Evolutionary conservation across 768 basidiomycete species (phyloP).

Genomic region (Pleurotus eryngii): DNA sequence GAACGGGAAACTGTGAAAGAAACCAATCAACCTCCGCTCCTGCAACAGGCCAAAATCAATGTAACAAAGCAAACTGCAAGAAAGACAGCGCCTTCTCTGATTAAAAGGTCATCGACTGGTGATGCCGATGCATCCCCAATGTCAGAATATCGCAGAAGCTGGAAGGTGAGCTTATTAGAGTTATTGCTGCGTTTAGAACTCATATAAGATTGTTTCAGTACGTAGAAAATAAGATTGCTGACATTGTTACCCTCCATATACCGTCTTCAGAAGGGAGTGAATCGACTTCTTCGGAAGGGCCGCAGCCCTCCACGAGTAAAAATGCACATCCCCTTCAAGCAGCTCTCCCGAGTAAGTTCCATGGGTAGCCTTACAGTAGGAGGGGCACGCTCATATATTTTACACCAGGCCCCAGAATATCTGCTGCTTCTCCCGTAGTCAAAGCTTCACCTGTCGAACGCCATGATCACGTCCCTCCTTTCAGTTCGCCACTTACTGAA

Average conservation of each 20-base stretch:
- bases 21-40: neutral
- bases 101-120: neutral
- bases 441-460: too few species aligned
- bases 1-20: constrained; percentile 1
- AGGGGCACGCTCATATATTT: too few species aligned
- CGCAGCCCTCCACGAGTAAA: too few species aligned
- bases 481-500: neutral
- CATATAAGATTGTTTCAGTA: neutral
- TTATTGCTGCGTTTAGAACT: too few species aligned
- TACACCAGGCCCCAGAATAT: neutral
- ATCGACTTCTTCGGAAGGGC: neutral
- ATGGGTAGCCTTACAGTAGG: too few species aligned
- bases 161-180: neutral
- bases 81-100: neutral
- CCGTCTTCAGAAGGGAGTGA: neutral
- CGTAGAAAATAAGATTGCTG: neutral
- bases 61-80: neutral
- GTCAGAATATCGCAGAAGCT: constrained; percentile 3
- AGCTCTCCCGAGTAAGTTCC: too few species aligned
- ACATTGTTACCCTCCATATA: neutral
- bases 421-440: neutral
- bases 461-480: neutral
- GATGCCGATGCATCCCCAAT: neutral
- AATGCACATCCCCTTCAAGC: too few species aligned
- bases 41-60: constrained; percentile 1